Conservation (phyloP, 768 basidiomycete genomes). For the Lyophyllum shimeji region DNA sequence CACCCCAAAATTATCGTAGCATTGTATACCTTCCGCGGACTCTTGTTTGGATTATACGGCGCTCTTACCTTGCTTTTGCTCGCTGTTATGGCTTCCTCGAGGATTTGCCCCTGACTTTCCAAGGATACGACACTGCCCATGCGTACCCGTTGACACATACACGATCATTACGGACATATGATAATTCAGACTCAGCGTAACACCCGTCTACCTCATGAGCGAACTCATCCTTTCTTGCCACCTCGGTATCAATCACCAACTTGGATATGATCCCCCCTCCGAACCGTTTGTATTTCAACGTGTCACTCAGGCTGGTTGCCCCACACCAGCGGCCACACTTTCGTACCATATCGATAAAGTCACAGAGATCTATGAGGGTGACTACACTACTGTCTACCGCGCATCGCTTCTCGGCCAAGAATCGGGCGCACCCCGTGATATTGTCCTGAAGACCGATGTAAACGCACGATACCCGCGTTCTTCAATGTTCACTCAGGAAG, state of each 20-base stretch:
- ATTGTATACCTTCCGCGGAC: too few relatives aligned
- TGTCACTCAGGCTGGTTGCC: not conserved
- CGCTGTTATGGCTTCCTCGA: too few relatives aligned
- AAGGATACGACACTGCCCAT: too few relatives aligned
- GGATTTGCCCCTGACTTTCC: too few relatives aligned
- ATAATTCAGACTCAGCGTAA: not conserved
- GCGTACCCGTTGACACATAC: too few relatives aligned
- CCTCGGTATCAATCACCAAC: not conserved
- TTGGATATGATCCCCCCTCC: not conserved
- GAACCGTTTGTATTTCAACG: not conserved
- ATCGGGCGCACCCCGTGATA: not conserved
- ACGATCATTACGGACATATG: too few relatives aligned
- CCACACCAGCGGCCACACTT: not conserved
- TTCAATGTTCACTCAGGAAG: not conserved
- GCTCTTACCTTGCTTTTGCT: too few relatives aligned
- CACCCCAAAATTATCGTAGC: too few relatives aligned
- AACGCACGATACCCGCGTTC: not conserved
- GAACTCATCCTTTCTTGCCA: not conserved
- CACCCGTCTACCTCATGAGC: not conserved
- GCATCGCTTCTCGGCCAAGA: not conserved
- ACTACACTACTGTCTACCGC: not conserved
- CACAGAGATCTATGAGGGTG: not conserved
- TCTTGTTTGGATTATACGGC: too few relatives aligned
- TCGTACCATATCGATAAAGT: not conserved
- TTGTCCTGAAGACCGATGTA: not conserved